Evolutionary conservation across 2,329 filamentous ascomycete genomes (phyloP).

Genomic region (Piedraia hortae): DNA sequence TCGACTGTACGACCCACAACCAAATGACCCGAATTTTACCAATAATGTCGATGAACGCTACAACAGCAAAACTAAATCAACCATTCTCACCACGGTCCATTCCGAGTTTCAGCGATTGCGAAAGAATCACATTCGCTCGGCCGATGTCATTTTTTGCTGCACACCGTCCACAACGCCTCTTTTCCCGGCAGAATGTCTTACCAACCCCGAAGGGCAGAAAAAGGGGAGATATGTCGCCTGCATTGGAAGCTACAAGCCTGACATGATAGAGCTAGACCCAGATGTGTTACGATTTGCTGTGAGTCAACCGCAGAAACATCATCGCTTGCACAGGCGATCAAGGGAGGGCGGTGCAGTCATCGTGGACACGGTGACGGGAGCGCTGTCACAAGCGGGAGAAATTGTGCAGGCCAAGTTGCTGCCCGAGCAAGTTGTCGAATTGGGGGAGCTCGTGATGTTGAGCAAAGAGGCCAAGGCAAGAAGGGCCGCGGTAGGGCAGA

Average conservation of each 20-base stretch:
- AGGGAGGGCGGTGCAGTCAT: slow-evolving; percentile 31
- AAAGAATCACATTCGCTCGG: slow-evolving; percentile 39
- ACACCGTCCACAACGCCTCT: slow-evolving; percentile 49
- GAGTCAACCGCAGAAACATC: slow-evolving; percentile 21
- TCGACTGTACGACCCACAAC: slow-evolving; percentile 24
- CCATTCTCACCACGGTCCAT: slow-evolving; percentile 40
- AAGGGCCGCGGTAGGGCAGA: slow-evolving; percentile 7
- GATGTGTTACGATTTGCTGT: slow-evolving; percentile 43
- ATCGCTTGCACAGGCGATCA: slow-evolving; percentile 37
- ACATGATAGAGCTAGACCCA: slow-evolving; percentile 63
- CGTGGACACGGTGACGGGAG: slow-evolving; percentile 46
- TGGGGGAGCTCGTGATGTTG: slow-evolving; percentile 53
- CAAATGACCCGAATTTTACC: slow-evolving; percentile 11
- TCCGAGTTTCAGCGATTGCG: slow-evolving; percentile 39
- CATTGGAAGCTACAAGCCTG: slow-evolving; percentile 38
- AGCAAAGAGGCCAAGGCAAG: slow-evolving; percentile 23
- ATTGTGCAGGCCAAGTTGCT: slow-evolving; percentile 49
- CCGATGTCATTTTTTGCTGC: slow-evolving; percentile 70
- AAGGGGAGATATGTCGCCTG: slow-evolving; percentile 47
- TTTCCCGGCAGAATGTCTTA: slow-evolving; percentile 48
- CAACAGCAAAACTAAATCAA: slow-evolving; percentile 29
- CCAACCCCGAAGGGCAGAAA: slow-evolving; percentile 37
- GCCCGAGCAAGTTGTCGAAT: slow-evolving; percentile 53
- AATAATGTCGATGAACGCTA: slow-evolving; percentile 13
- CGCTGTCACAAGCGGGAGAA: slow-evolving; percentile 62